These are phyloP conservation scores for Rhodosporidiobolus odoratus DNA, from an alignment of 768 basidiomycete genomes.

Conservation along the genomic window DNA sequence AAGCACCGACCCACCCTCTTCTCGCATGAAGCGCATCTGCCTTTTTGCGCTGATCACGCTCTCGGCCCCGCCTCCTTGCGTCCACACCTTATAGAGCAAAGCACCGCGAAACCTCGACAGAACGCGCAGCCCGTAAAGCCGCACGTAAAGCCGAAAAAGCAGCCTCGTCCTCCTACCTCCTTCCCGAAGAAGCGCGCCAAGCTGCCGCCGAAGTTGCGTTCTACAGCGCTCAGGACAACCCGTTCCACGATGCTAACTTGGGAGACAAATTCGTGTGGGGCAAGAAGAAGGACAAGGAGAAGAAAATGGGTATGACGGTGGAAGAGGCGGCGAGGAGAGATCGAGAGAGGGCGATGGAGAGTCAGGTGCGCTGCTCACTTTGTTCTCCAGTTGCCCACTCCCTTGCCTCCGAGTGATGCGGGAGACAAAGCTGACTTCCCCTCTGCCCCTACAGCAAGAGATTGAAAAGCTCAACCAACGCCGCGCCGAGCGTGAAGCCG, in stretches of 20 bases:
- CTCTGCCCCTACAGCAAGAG: constrained; percentile 59
- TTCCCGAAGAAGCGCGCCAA: constrained; percentile 65
- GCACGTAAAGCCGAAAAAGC: constrained; percentile 74
- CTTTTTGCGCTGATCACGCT: not conserved
- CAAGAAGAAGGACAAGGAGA: constrained; percentile 95
- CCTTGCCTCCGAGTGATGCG: not conserved
- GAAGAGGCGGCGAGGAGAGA: constrained; percentile 77
- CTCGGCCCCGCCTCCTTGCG: not conserved
- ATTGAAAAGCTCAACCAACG: constrained; percentile 82
- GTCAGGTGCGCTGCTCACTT: constrained; percentile 52
- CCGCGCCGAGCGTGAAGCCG: constrained; percentile 86
- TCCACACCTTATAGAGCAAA: constrained; percentile 46
- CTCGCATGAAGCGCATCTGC: too few relatives aligned
- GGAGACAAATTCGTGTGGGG: constrained; percentile 97
- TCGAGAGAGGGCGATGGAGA: constrained; percentile 73
- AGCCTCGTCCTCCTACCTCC: constrained; percentile 51
- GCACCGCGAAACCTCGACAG: constrained; percentile 80
- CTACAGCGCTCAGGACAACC: constrained; percentile 94
- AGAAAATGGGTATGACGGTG: constrained; percentile 71
- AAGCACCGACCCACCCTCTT: too few relatives aligned
- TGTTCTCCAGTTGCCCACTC: too few relatives aligned
- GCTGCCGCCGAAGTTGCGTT: constrained; percentile 86
- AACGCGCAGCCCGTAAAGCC: constrained; percentile 73
- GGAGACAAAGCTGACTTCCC: not conserved
- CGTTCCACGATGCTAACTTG: constrained; percentile 95